Conservation (phyloP, 2,329 filamentous ascomycete genomes). For the Alternaria metachromatica region DNA sequence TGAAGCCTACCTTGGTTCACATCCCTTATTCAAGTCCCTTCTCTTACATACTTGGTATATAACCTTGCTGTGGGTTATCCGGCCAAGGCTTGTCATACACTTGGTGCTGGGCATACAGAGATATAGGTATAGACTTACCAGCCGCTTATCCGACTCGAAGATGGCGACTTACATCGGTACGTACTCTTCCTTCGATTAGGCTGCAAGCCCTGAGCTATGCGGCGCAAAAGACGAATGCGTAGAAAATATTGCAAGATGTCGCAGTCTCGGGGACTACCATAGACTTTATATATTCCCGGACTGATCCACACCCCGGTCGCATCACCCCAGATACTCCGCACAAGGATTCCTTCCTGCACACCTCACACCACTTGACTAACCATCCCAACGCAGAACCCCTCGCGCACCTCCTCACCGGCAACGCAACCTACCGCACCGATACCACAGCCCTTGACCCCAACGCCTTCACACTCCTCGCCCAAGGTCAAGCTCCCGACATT, state of each 20-base stretch:
- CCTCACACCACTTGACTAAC: conserved; percentile 24
- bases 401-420: conserved; percentile 69
- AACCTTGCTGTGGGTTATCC: background rate
- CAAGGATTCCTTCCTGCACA: background rate
- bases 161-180: background rate
- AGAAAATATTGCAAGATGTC: background rate
- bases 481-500: conserved; percentile 70
- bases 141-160: background rate
- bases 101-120: background rate
- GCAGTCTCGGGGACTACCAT: background rate
- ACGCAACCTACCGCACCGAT: conserved; percentile 73
- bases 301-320: background rate
- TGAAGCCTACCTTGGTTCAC: background rate
- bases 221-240: background rate
- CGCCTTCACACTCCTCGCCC: conserved; percentile 72
- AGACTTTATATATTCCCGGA: background rate
- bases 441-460: conserved; percentile 70
- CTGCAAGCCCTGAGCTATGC: too few species aligned
- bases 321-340: background rate
- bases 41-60: background rate
- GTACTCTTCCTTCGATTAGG: background rate
- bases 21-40: background rate
- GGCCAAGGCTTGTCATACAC: background rate
- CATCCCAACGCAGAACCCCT: conserved; percentile 59
- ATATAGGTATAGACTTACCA: background rate